These are phyloP conservation scores for Pseudogymnoascus sp. DNA, from an alignment of 2,329 filamentous ascomycete species.

Conservation along the genomic window DNA sequence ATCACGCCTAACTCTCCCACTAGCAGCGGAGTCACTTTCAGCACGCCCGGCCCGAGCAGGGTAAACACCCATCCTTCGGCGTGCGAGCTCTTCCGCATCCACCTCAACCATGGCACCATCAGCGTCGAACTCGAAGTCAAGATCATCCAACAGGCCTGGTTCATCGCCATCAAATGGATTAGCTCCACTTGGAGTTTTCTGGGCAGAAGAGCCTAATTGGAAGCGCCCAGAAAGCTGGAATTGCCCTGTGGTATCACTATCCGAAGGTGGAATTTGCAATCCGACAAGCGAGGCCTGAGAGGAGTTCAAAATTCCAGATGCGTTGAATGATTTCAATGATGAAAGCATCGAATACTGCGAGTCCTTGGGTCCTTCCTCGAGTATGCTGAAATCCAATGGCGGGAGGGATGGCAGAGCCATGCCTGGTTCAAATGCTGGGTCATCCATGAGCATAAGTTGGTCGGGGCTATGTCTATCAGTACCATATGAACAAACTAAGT, in stretches of 20 bases:
- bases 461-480: conserved; percentile 48
- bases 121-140: conserved; percentile 52
- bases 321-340: not conserved
- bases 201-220: conserved; percentile 28
- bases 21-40: conserved; percentile 30
- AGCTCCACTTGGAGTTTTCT: conserved; percentile 21
- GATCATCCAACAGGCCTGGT: conserved; percentile 39
- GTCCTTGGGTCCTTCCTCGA: conserved; percentile 29
- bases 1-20: conserved; percentile 33
- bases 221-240: not conserved
- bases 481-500: not conserved
- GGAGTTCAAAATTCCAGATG: conserved; percentile 13
- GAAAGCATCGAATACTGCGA: conserved; percentile 26
- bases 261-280: conserved; percentile 41
- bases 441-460: conserved; percentile 70
- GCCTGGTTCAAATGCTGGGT: conserved; percentile 70
- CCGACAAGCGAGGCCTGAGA: conserved; percentile 30
- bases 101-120: conserved; percentile 51
- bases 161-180: conserved; percentile 32
- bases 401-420: conserved; percentile 49
- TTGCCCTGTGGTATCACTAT: conserved; percentile 31
- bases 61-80: conserved; percentile 12
- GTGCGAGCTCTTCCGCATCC: conserved; percentile 17
- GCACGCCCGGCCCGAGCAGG: conserved; percentile 11
- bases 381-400: conserved; percentile 41